A percentile compares a stretch with the other conserved stretches of the same genome.
phyloP scores from a whole-genome alignment of 805 yeast species.

The Kuraishia capsulata region DNA sequence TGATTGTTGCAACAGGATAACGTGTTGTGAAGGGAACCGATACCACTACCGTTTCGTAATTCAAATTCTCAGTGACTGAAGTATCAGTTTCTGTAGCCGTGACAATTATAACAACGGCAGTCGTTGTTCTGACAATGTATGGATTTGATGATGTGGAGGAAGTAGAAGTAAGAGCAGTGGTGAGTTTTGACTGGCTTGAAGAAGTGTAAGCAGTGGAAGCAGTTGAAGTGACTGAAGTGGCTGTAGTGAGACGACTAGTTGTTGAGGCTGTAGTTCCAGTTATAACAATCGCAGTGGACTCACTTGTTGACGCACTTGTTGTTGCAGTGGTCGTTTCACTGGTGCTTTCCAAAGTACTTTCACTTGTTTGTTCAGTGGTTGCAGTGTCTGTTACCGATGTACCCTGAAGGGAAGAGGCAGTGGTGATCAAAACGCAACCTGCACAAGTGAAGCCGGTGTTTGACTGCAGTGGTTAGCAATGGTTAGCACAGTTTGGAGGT shows the following conservation, averaged over 20 bases:
- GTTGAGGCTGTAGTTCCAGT: too few species aligned
- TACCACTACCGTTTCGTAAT: too few species aligned
- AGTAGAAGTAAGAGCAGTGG: neutral
- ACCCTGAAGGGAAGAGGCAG: constrained; percentile 15
- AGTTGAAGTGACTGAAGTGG: constrained; percentile 5
- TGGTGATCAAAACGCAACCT: constrained; percentile 18
- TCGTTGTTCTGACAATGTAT: neutral
- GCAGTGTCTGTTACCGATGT: constrained; percentile 12
- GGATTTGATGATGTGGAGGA: neutral
- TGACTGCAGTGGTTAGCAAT: constrained; percentile 10
- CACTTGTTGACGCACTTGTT: too few species aligned
- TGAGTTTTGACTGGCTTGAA: too few species aligned
- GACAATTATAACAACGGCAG: neutral
- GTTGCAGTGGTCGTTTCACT: constrained; percentile 2
- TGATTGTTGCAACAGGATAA: neutral
- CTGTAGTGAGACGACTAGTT: constrained; percentile 3
- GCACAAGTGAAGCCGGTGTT: constrained; percentile 18
- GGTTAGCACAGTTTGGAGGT: too few species aligned
- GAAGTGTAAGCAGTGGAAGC: neutral
- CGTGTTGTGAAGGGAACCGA: too few species aligned
- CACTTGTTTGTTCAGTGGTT: neutral
- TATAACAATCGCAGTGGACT: too few species aligned
- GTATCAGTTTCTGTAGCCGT: neutral
- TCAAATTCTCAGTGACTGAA: neutral
- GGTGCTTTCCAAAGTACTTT: neutral